Conservation (phyloP, 257 asterid genomes). For the Jacaranda copaia region DNA sequence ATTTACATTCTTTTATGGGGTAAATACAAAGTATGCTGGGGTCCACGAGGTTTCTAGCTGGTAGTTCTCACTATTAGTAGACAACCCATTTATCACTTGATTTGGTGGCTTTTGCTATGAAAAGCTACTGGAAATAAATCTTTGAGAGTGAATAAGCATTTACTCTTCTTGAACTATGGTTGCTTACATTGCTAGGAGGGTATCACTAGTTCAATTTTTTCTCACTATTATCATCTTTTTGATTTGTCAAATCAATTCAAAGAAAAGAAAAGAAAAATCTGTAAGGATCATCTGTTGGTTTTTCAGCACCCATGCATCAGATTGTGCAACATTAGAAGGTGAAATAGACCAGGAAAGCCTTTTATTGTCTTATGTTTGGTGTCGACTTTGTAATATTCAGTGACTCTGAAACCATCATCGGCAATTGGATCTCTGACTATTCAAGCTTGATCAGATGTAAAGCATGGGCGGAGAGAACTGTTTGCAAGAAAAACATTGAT, state of each 20-base stretch:
- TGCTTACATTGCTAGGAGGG: slow-evolving; percentile 7
- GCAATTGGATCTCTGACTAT: background rate
- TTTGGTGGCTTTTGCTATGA: too few species aligned
- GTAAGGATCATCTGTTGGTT: background rate
- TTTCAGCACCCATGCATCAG: background rate
- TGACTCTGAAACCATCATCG: slow-evolving; percentile 2
- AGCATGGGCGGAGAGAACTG: slow-evolving; percentile 14
- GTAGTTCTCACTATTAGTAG: too few species aligned
- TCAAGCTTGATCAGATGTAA: slow-evolving; percentile 9
- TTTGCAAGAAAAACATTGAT: background rate
- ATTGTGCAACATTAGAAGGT: slow-evolving; percentile 2
- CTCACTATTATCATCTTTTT: background rate
- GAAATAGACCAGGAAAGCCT: background rate
- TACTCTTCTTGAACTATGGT: background rate
- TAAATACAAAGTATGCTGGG: too few species aligned
- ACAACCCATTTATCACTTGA: too few species aligned
- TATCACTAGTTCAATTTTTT: background rate
- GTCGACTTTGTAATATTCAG: background rate
- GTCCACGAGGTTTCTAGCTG: too few species aligned
- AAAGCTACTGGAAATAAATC: too few species aligned
- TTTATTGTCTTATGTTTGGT: background rate
- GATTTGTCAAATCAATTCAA: background rate
- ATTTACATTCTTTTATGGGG: too few species aligned
- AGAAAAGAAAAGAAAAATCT: background rate
- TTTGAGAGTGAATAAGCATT: too few species aligned